Base-by-base conservation (phyloP, 208 protist genomes). In the Angomonas ambiguus region DNA sequence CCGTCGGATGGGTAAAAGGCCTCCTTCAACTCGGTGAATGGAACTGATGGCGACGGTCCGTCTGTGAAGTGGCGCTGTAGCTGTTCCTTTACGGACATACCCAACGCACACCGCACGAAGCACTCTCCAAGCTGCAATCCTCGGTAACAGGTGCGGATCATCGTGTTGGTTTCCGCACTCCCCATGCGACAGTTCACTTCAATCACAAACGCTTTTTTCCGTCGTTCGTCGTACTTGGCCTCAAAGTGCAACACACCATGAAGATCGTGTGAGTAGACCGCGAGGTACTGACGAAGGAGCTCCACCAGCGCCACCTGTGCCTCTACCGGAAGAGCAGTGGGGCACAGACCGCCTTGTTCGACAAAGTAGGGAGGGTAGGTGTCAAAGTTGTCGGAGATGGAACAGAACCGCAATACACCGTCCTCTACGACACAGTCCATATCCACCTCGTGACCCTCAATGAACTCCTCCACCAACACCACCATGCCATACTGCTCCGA, bases 131-230 rank as follows among this genome's bases (percentile, higher is more conserved):
- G 70, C 38, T 83, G 73, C 24, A 91, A 13, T 22, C 77, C 82
- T 11, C 79, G 69, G 62, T 83, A 91, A n/a, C 77, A 74, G 0
- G 76, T 88, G 1, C 30, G 63, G 13, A 91, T 16, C 79, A 93
- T 87, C 18, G 42, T 71, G 69, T 89, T 53, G 1, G 88, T 94
- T 69, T 94, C 88, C 1, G 88, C 88, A 58, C 83, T 90, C n/a
- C 88, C 88, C 11, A 85, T 73, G 3, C 88, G 88, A 38, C 80
- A 87, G 72, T 94, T 94, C 20, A 92, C 88, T 65, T 94, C 88
- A 32, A 94, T 91, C 51, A 94, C 68, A 51, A 77, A 87, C 13
- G 85, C 79, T 18, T 13, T 34, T n/a, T 53, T 35, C 0, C 76
- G 77, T 1, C 34, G 22, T 18, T 58, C 45, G 65, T 92, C 81